A percentile compares a stretch with the other conserved stretches of the same genome.
phyloP scores from a whole-genome alignment of 225 moss, liverwort and hornwort genomes.

The Polytrichum formosum region DNA sequence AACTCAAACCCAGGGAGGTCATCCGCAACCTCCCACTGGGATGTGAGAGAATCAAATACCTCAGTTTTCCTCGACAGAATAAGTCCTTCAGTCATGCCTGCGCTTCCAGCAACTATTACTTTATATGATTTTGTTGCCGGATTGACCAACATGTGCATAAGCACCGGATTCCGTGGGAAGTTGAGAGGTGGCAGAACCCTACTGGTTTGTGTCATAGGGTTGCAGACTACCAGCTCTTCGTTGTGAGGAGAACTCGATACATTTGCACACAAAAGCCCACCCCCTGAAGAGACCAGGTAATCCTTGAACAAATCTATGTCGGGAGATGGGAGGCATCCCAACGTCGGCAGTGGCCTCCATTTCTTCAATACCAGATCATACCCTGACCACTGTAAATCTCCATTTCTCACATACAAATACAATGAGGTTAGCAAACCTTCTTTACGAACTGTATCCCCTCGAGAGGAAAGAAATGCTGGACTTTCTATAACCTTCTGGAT shows the following conservation, averaged over 20 bases:
- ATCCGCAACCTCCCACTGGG: neutral
- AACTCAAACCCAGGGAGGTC: slow-evolving; percentile 11
- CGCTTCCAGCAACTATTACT: slow-evolving; percentile 30
- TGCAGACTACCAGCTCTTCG: slow-evolving; percentile 26
- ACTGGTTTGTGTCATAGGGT: slow-evolving; percentile 8
- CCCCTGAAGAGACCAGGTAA: slow-evolving; percentile 10
- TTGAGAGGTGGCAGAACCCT: slow-evolving; percentile 6
- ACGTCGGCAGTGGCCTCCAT: slow-evolving; percentile 21
- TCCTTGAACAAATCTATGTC: slow-evolving; percentile 25
- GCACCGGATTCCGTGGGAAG: slow-evolving; percentile 18
- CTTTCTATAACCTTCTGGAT: neutral
- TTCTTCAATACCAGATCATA: slow-evolving; percentile 2
- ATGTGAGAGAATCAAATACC: slow-evolving; percentile 4
- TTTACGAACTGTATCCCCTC: neutral
- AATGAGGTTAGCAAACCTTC: slow-evolving; percentile 17
- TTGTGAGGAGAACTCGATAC: slow-evolving; percentile 14
- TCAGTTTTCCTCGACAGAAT: slow-evolving; percentile 8
- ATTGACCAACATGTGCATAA: slow-evolving; percentile 14
- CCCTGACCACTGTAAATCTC: slow-evolving; percentile 21
- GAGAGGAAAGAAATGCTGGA: neutral
- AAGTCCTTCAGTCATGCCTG: neutral
- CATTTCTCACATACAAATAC: slow-evolving; percentile 6
- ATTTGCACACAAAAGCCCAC: slow-evolving; percentile 27
- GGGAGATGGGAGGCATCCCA: slow-evolving; percentile 21
- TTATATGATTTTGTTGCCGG: slow-evolving; percentile 8